Evolutionary conservation across 2,329 filamentous ascomycete species (phyloP).

Genomic region (Penicillium decumbens): DNA sequence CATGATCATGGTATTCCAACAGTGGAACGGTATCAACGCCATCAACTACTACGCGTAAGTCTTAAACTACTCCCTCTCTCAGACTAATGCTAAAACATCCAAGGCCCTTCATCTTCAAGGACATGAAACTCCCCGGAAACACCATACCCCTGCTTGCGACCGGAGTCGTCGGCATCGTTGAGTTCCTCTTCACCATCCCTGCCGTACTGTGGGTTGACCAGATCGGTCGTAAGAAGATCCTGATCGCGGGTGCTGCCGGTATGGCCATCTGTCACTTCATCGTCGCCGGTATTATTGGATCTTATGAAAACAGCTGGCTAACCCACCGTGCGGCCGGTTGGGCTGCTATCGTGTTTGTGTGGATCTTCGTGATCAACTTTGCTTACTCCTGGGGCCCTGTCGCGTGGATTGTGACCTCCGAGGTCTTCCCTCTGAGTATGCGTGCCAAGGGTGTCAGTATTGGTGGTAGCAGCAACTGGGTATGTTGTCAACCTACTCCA

Average conservation of each 20-base stretch:
- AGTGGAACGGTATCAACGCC: slow-evolving; percentile 14
- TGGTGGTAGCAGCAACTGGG: slow-evolving; percentile 35
- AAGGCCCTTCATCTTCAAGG: slow-evolving; percentile 22
- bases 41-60: slow-evolving; percentile 14
- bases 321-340: slow-evolving; percentile 58
- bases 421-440: slow-evolving; percentile 68
- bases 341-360: slow-evolving; percentile 55
- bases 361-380: slow-evolving; percentile 68
- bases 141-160: slow-evolving; percentile 27
- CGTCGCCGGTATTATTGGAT: slow-evolving; percentile 62
- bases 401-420: slow-evolving; percentile 68
- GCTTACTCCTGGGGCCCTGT: slow-evolving; percentile 66
- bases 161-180: slow-evolving; percentile 29
- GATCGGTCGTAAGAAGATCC: slow-evolving; percentile 30
- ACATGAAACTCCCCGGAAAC: slow-evolving; percentile 25
- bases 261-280: slow-evolving; percentile 66
- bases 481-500: slow-evolving; percentile 8
- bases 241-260: slow-evolving; percentile 53
- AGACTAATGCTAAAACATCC: background rate
- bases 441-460: slow-evolving; percentile 53
- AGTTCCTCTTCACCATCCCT: slow-evolving; percentile 29
- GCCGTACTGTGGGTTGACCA: slow-evolving; percentile 33
- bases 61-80: too few relatives aligned
- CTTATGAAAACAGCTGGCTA: slow-evolving; percentile 55
- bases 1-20: slow-evolving; percentile 10